Percentiles rank a stretch among this genome's conserved stretches.
Conservation (phyloP, 2,329 filamentous ascomycete genomes). For the Cordyceps militaris region DNA sequence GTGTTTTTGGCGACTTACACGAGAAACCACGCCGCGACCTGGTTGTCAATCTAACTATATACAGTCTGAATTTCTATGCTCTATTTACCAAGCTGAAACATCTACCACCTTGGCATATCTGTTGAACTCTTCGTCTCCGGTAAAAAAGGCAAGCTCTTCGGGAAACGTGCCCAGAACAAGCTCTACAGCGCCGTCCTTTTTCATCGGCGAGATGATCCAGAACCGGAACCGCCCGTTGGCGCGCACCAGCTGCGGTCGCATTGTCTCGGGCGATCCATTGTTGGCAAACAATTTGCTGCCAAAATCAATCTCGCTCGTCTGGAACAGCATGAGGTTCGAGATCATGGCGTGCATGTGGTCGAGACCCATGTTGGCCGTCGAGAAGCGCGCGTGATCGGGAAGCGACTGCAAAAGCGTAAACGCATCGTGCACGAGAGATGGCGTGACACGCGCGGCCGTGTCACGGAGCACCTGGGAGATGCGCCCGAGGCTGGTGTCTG, state of each 20-base stretch:
- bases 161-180: conserved; percentile 22
- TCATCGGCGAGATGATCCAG: conserved; percentile 24
- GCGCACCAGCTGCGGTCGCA: conserved; percentile 24
- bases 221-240: conserved; percentile 21
- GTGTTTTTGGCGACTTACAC: not conserved
- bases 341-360: conserved; percentile 24
- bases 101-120: conserved; percentile 19
- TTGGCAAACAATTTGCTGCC: conserved; percentile 23
- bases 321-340: conserved; percentile 25
- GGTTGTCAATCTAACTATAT: not conserved
- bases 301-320: conserved; percentile 22
- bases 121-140: conserved; percentile 22
- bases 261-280: conserved; percentile 20
- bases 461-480: conserved; percentile 22
- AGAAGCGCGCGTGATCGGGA: conserved; percentile 20
- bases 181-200: conserved; percentile 23
- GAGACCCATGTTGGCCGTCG: conserved; percentile 21
- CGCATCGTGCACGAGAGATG: conserved; percentile 23
- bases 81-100: conserved; percentile 4
- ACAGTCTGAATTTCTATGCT: too few species aligned
- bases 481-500: conserved; percentile 19
- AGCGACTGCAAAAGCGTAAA: conserved; percentile 22
- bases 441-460: conserved; percentile 20
- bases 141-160: conserved; percentile 24
- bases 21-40: not conserved